Evolutionary conservation across 768 basidiomycete genomes (phyloP).

Genomic region (Collybiopsis confluens): DNA sequence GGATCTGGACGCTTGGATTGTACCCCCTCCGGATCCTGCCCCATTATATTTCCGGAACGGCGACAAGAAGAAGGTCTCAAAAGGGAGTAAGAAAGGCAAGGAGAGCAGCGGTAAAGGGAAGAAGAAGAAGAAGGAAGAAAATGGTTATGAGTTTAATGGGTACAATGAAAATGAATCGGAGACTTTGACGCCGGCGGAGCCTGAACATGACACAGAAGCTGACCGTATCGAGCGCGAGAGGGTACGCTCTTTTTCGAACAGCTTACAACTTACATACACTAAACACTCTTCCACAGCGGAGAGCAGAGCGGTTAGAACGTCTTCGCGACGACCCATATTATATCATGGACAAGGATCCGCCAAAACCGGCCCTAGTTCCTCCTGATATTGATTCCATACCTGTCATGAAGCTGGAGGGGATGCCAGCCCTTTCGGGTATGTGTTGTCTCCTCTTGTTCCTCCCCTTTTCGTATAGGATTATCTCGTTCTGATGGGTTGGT

Average conservation of each 20-base stretch:
- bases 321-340: slow-evolving; percentile 90
- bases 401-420: slow-evolving; percentile 76
- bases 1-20: slow-evolving; percentile 83
- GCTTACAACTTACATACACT: background rate
- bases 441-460: slow-evolving; percentile 25
- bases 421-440: slow-evolving; percentile 42
- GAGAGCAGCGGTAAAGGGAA: slow-evolving; percentile 24
- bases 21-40: slow-evolving; percentile 47
- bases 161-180: slow-evolving; percentile 12
- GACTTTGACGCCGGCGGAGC: slow-evolving; percentile 34
- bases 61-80: slow-evolving; percentile 36
- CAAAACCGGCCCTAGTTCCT: slow-evolving; percentile 20
- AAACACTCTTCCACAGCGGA: slow-evolving; percentile 45
- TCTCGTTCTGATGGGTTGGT: background rate
- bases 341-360: slow-evolving; percentile 60
- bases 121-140: slow-evolving; percentile 28
- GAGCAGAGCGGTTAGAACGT: slow-evolving; percentile 70
- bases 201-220: slow-evolving; percentile 48
- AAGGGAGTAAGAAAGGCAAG: slow-evolving; percentile 26
- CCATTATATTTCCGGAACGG: slow-evolving; percentile 27
- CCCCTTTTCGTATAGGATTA: background rate
- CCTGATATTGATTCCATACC: slow-evolving; percentile 91
- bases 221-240: slow-evolving; percentile 56
- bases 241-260: too few species aligned
- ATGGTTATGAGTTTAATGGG: slow-evolving; percentile 10